Conservation (phyloP, 305 asterid species). For the Stenogyne calaminthoides region DNA sequence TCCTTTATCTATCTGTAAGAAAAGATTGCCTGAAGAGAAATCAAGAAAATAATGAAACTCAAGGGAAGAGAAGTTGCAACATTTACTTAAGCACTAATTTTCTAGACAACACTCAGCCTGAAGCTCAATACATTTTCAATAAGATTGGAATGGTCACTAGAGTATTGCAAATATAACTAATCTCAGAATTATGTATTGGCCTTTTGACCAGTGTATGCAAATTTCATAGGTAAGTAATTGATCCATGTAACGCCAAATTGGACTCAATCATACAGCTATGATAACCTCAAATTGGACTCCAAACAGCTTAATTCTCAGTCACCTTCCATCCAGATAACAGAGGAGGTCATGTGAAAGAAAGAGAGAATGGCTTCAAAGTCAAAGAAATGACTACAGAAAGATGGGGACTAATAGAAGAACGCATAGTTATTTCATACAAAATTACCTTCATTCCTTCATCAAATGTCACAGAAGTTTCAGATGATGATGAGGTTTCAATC, state of each 20-base stretch:
- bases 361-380: background rate
- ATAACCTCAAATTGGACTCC: background rate
- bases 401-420: background rate
- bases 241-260: background rate
- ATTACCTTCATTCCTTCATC: conserved; percentile 99
- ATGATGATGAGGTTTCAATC: conserved; percentile 76
- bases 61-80: conserved; percentile 30
- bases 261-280: background rate
- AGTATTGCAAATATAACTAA: background rate
- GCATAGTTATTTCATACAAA: background rate
- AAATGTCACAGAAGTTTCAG: conserved; percentile 69
- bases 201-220: background rate
- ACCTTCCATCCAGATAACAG: background rate
- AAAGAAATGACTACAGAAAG: conserved; percentile 4
- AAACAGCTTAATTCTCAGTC: background rate
- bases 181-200: background rate
- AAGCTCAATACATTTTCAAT: background rate
- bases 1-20: conserved; percentile 96
- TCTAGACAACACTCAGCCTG: background rate
- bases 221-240: background rate
- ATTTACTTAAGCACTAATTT: conserved; percentile 7
- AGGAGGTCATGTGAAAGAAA: background rate
- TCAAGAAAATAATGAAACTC: conserved; percentile 58
- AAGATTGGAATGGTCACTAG: background rate
- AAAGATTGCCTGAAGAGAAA: conserved; percentile 83